Conservation (phyloP, 805 yeast genomes). For the Barnettozyma californica region DNA sequence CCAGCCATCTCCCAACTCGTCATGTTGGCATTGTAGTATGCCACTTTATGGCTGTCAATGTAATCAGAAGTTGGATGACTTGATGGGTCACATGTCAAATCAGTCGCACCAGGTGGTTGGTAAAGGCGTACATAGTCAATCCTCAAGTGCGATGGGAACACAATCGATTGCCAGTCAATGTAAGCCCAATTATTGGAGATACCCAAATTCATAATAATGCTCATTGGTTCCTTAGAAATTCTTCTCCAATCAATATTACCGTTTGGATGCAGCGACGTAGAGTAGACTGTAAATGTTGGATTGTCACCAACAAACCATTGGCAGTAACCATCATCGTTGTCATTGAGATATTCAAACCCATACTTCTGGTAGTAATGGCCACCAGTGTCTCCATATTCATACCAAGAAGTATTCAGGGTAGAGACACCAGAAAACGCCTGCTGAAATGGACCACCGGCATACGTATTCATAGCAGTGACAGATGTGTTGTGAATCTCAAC, state of each 20-base stretch:
- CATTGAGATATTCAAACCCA: slow-evolving; percentile 37
- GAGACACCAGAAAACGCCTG: slow-evolving; percentile 44
- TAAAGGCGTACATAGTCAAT: slow-evolving; percentile 44
- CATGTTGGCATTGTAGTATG: slow-evolving; percentile 38
- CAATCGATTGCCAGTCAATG: slow-evolving; percentile 41
- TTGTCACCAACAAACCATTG: slow-evolving; percentile 43
- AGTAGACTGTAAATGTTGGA: slow-evolving; percentile 40
- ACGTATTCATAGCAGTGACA: slow-evolving; percentile 39
- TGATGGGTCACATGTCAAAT: slow-evolving; percentile 43
- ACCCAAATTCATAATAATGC: slow-evolving; percentile 43
- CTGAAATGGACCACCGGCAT: slow-evolving; percentile 47
- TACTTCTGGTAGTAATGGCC: slow-evolving; percentile 34
- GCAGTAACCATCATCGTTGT: slow-evolving; percentile 17
- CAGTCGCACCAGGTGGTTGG: slow-evolving; percentile 38
- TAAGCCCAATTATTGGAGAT: slow-evolving; percentile 46
- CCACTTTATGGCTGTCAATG: slow-evolving; percentile 35
- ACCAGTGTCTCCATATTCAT: slow-evolving; percentile 29
- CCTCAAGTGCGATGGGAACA: slow-evolving; percentile 39
- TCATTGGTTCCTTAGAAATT: slow-evolving; percentile 46
- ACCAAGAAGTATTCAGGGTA: slow-evolving; percentile 42
- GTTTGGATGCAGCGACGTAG: slow-evolving; percentile 41
- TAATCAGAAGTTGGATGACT: slow-evolving; percentile 43
- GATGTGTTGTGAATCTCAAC: slow-evolving; percentile 36
- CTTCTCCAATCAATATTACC: slow-evolving; percentile 47
- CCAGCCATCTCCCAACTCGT: slow-evolving; percentile 43